These are phyloP conservation scores for Trametes gibbosa DNA, from an alignment of 768 basidiomycete species.

Conservation along the genomic window DNA sequence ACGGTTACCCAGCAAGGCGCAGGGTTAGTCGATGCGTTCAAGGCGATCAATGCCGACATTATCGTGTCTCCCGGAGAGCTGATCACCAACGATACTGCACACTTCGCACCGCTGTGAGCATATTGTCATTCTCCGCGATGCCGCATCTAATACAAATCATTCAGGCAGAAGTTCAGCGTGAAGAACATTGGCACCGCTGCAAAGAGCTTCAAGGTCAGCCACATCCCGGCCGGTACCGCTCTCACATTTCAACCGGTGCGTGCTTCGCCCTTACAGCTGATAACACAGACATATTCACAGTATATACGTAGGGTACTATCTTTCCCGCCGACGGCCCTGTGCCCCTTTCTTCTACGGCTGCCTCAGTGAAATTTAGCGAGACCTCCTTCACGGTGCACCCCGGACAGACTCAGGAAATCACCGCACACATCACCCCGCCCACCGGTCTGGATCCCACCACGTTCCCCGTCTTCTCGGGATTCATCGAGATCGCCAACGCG, in stretches of 20 bases:
- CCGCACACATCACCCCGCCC: constrained; percentile 47
- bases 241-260: constrained; percentile 43
- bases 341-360: constrained; percentile 43
- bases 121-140: background rate
- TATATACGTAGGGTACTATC: constrained; percentile 37
- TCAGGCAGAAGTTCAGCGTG: constrained; percentile 49
- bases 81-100: constrained; percentile 62
- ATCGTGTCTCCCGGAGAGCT: constrained; percentile 55
- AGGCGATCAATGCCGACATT: constrained; percentile 52
- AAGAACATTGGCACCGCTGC: constrained; percentile 43
- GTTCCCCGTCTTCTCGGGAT: constrained; percentile 61
- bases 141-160: background rate
- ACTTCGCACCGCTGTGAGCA: constrained; percentile 45
- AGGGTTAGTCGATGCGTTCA: constrained; percentile 55
- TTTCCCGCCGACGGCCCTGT: constrained; percentile 49
- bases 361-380: constrained; percentile 46
- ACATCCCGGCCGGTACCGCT: constrained; percentile 58
- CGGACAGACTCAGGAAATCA: constrained; percentile 39
- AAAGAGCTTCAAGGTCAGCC: constrained; percentile 47
- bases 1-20: constrained; percentile 54
- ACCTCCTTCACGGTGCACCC: constrained; percentile 45
- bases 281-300: no score
- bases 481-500: constrained; percentile 40
- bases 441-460: constrained; percentile 37
- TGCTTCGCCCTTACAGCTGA: background rate